Percentiles rank a stretch among this genome's conserved stretches.
Conservation (phyloP, 2,329 filamentous ascomycete species). For the Aspergillus vadensis region DNA sequence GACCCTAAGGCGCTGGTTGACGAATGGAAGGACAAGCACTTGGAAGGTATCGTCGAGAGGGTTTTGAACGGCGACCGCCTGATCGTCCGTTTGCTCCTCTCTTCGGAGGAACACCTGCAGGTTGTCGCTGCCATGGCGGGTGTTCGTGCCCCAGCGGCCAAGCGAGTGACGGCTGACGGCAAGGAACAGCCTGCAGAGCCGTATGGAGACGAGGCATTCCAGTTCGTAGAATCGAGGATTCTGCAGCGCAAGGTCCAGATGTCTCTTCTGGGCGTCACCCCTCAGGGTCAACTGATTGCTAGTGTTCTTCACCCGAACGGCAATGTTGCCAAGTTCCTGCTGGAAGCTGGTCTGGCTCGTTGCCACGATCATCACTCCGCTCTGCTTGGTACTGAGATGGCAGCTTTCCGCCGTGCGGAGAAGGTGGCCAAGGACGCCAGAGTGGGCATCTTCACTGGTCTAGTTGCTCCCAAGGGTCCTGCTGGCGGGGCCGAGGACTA, state of each 20-base stretch:
- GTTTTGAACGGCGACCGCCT: conserved; percentile 90
- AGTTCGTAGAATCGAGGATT: conserved; percentile 82
- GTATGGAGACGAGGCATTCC: conserved; percentile 82
- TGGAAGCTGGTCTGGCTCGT: conserved; percentile 84
- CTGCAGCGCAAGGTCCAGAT: conserved; percentile 84
- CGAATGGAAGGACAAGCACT: conserved; percentile 78
- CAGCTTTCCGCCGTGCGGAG: conserved; percentile 79
- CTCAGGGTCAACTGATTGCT: conserved; percentile 88
- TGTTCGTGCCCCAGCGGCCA: conserved; percentile 85
- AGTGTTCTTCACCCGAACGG: conserved; percentile 84
- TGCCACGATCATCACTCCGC: conserved; percentile 97
- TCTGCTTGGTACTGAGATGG: conserved; percentile 86
- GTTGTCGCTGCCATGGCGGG: conserved; percentile 88
- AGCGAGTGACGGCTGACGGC: conserved; percentile 77
- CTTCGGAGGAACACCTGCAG: conserved; percentile 82
- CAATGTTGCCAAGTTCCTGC: conserved; percentile 87
- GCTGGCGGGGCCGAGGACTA: conserved; percentile 71
- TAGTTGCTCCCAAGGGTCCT: conserved; percentile 66
- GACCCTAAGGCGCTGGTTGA: conserved; percentile 75
- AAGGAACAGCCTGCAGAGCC: conserved; percentile 84
- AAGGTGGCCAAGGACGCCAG: conserved; percentile 77
- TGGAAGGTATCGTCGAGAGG: conserved; percentile 86
- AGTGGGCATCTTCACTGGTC: conserved; percentile 77
- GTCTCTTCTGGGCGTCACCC: conserved; percentile 80
- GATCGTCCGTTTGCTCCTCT: conserved; percentile 77